These are phyloP conservation scores for Rusavskia elegans DNA, from an alignment of 495 filamentous ascomycete genomes.

Conservation along the genomic window DNA sequence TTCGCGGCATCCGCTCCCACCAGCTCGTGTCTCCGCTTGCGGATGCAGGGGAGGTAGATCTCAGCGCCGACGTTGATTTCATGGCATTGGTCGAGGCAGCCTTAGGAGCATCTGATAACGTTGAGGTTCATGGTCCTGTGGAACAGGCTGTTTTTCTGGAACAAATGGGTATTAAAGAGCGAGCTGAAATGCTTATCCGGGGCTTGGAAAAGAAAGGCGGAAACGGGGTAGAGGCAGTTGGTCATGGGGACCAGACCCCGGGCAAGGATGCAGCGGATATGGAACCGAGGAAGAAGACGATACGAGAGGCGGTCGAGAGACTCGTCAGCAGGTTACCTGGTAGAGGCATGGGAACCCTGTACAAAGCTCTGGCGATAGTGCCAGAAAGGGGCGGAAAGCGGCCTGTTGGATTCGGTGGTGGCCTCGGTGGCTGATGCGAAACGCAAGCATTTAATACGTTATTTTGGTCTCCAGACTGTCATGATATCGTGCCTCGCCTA, in stretches of 20 bases:
- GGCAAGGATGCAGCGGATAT: not conserved
- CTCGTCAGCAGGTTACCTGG: constrained; percentile 63
- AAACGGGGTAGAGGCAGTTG: constrained; percentile 56
- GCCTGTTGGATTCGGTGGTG: constrained; percentile 87
- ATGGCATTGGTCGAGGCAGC: constrained; percentile 68
- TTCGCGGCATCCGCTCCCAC: constrained; percentile 74
- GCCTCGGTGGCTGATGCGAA: constrained; percentile 23
- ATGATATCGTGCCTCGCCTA: too few relatives aligned
- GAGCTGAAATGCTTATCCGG: constrained; percentile 50
- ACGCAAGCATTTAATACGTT: too few relatives aligned
- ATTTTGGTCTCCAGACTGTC: too few relatives aligned
- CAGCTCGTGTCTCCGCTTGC: constrained; percentile 57
- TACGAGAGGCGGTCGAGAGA: constrained; percentile 57
- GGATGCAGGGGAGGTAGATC: constrained; percentile 63
- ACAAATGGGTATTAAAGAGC: constrained; percentile 64
- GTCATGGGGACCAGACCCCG: constrained; percentile 50
- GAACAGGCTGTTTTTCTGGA: constrained; percentile 68
- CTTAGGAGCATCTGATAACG: constrained; percentile 48
- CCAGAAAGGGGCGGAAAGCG: constrained; percentile 59
- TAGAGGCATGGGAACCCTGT: constrained; percentile 81
- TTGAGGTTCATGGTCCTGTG: constrained; percentile 88
- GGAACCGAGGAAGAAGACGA: constrained; percentile 34
- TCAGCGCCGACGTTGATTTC: constrained; percentile 89
- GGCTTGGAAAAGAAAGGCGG: constrained; percentile 34
- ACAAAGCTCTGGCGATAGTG: constrained; percentile 83